phyloP scores from a whole-genome alignment of 768 basidiomycete species.

The Mrakia gelida region DNA sequence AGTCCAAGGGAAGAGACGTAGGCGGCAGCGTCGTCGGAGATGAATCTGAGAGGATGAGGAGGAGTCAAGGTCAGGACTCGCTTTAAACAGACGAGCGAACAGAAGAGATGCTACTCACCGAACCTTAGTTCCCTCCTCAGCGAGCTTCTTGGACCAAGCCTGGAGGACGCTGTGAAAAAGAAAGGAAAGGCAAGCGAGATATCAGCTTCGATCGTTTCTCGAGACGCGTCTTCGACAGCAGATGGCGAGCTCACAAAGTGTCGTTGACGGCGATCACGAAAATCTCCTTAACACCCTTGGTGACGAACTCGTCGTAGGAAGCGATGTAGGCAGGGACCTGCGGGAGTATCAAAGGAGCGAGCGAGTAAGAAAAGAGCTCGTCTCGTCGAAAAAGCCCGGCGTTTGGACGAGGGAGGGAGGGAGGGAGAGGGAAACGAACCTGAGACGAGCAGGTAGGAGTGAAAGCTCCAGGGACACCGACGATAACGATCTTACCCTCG shows the following conservation, averaged over 20 bases:
- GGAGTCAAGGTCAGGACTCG: not conserved
- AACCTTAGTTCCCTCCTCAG: conserved; percentile 32
- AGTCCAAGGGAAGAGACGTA: conserved; percentile 26
- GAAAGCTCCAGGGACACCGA: conserved; percentile 32
- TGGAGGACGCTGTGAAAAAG: conserved; percentile 13
- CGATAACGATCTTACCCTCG: conserved; percentile 30
- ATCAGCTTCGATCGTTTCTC: too few species aligned
- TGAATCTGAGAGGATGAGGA: conserved; percentile 18
- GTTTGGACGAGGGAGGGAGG: not conserved
- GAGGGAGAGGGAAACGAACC: not conserved
- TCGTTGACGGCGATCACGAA: conserved; percentile 29
- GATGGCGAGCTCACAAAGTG: conserved; percentile 11
- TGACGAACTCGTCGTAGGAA: conserved; percentile 25
- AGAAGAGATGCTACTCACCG: conserved; percentile 1
- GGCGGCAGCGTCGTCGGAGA: conserved; percentile 25
- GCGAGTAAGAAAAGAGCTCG: not conserved
- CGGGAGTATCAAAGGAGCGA: not conserved
- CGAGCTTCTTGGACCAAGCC: conserved; percentile 30
- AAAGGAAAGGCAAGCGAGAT: too few species aligned
- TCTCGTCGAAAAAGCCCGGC: not conserved
- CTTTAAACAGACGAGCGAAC: too few species aligned
- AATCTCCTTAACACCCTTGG: conserved; percentile 31
- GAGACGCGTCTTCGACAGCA: too few species aligned
- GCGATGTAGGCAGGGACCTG: conserved; percentile 30
- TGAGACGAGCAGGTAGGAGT: conserved; percentile 20